Evolutionary conservation across 352 stramenopile species (phyloP).

Genomic region (Phytophthora foliorum): DNA sequence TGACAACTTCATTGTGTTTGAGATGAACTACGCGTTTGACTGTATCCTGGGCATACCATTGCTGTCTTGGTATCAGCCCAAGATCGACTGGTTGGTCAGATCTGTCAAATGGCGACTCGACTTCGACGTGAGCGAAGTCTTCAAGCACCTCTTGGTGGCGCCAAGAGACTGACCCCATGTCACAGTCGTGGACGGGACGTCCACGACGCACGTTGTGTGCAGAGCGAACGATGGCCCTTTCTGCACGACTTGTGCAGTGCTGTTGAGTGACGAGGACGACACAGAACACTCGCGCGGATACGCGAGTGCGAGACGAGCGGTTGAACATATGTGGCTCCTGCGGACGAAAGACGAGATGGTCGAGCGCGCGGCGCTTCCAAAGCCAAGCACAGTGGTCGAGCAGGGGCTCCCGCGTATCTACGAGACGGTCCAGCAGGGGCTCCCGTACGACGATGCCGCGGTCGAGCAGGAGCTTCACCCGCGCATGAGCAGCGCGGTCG

Average conservation of each 20-base stretch:
- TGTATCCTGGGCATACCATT: constrained; percentile 36
- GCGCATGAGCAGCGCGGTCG: too few species aligned
- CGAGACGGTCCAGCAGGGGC: neutral
- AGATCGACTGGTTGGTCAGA: too few species aligned
- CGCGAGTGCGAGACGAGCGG: too few species aligned
- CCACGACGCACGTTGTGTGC: constrained; percentile 2
- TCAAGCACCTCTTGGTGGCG: constrained; percentile 14
- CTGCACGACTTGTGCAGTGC: too few species aligned
- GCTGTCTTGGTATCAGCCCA: constrained; percentile 2
- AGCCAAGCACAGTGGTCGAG: too few species aligned
- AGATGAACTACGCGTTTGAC: constrained; percentile 34
- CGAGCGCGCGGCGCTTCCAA: too few species aligned
- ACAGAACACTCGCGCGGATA: too few species aligned
- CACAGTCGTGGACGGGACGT: constrained; percentile 6
- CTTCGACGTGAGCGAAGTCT: constrained; percentile 6
- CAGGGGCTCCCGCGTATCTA: neutral
- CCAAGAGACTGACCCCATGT: constrained; percentile 20
- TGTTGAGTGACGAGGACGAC: too few species aligned
- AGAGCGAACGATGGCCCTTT: constrained; percentile 1
- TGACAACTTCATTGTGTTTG: too few species aligned
- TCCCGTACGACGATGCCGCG: neutral
- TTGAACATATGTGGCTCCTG: too few species aligned
- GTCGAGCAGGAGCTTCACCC: too few species aligned
- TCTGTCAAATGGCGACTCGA: too few species aligned
- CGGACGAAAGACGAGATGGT: neutral